Percentiles rank a stretch among this genome's conserved stretches.
phyloP scores from a whole-genome alignment of 495 filamentous ascomycete species.

The Parathielavia hyrcaniae region DNA sequence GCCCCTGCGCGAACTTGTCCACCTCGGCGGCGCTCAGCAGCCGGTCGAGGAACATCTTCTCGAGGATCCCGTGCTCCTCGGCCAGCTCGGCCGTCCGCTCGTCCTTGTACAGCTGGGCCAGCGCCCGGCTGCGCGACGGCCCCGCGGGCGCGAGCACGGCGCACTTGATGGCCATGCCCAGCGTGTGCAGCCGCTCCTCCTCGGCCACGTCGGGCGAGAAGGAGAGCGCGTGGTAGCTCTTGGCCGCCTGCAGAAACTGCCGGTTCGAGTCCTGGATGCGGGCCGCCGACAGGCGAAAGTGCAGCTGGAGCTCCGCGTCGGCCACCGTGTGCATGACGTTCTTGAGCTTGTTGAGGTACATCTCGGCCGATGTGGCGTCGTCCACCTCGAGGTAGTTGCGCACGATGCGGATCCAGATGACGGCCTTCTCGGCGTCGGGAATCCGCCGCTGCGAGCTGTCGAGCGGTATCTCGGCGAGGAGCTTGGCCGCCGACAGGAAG shows the following conservation, averaged over 20 bases:
- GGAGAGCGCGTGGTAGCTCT: slow-evolving; percentile 81
- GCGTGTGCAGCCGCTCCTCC: slow-evolving; percentile 70
- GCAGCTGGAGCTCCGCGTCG: slow-evolving; percentile 64
- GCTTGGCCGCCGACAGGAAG: slow-evolving; percentile 66
- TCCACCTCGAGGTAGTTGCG: slow-evolving; percentile 92
- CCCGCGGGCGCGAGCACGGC: slow-evolving; percentile 93
- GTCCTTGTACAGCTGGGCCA: slow-evolving; percentile 88
- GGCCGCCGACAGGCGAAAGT: slow-evolving; percentile 86
- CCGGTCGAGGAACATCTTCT: slow-evolving; percentile 96
- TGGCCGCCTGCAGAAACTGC: slow-evolving; percentile 81
- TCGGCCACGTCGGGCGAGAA: slow-evolving; percentile 70
- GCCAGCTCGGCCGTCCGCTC: slow-evolving; percentile 64
- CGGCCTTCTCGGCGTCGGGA: slow-evolving; percentile 67
- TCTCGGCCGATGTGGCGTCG: slow-evolving; percentile 77
- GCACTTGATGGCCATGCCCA: slow-evolving; percentile 84
- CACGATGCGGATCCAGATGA: slow-evolving; percentile 88
- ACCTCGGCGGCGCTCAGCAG: slow-evolving; percentile 76
- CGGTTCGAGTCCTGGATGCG: slow-evolving; percentile 87
- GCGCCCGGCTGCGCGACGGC: slow-evolving; percentile 67
- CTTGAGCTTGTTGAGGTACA: slow-evolving; percentile 87
- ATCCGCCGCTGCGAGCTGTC: slow-evolving; percentile 82
- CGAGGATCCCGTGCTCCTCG: slow-evolving; percentile 79
- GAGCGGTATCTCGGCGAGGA: slow-evolving; percentile 76
- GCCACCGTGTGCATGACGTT: slow-evolving; percentile 73
- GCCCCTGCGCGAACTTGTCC: slow-evolving; percentile 69